phyloP scores from a whole-genome alignment of 495 filamentous ascomycete genomes.

The Penicillium malachiteum region DNA sequence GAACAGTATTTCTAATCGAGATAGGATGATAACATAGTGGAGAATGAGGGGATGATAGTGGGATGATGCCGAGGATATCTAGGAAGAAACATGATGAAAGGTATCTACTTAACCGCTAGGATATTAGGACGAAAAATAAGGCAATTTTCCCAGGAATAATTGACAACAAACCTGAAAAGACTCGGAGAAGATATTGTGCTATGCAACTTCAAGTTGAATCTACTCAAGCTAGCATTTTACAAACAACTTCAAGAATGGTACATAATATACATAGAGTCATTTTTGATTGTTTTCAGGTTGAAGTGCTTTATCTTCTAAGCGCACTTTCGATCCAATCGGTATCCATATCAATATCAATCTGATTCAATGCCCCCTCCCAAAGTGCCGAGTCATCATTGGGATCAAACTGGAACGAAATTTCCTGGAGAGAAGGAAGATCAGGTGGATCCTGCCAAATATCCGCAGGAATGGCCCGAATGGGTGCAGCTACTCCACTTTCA shows the following conservation, averaged over 20 bases:
- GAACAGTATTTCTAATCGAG: slow-evolving; percentile 2
- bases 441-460: slow-evolving; percentile 22
- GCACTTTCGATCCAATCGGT: slow-evolving; percentile 42
- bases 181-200: neutral
- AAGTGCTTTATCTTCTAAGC: slow-evolving; percentile 18
- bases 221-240: neutral
- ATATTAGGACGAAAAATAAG: no score
- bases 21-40: neutral
- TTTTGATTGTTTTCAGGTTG: no score
- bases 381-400: slow-evolving; percentile 38
- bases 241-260: no score
- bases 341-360: slow-evolving; percentile 44
- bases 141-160: neutral
- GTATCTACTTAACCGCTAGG: neutral
- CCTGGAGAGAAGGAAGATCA: slow-evolving; percentile 28
- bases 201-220: neutral
- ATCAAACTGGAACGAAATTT: slow-evolving; percentile 38
- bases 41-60: neutral
- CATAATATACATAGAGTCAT: neutral
- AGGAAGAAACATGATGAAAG: no score
- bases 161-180: neutral
- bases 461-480: slow-evolving; percentile 4
- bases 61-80: neutral
- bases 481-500: neutral
- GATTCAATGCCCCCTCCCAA: slow-evolving; percentile 38